Percentiles rank a stretch among this genome's conserved stretches.
Evolutionary conservation across 139 green algal genomes (phyloP).

Genomic region (Picochlorum sp.): DNA sequence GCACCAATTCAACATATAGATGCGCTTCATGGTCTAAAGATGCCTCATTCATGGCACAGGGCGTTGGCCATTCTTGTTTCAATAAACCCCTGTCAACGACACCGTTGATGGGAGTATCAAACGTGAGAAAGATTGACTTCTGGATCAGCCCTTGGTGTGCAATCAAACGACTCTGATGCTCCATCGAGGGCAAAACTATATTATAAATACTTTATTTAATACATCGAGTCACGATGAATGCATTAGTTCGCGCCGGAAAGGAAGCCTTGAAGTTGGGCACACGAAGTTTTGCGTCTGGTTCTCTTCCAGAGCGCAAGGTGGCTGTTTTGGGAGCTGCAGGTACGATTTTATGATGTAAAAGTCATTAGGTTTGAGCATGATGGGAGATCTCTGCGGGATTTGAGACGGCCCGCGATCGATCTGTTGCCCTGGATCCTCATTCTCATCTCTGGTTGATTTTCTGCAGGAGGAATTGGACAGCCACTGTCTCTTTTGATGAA

Average conservation of each 20-base stretch:
- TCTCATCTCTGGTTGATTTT: neutral
- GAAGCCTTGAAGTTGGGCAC: slow-evolving; percentile 15
- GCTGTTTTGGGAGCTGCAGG: slow-evolving; percentile 74
- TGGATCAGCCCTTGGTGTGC: too few species aligned
- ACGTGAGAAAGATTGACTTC: too few species aligned
- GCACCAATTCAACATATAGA: too few species aligned
- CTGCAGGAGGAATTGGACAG: slow-evolving; percentile 79
- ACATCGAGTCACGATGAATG: slow-evolving; percentile 24
- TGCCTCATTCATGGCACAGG: too few species aligned
- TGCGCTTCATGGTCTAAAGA: too few species aligned
- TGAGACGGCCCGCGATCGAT: neutral
- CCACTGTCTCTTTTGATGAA: slow-evolving; percentile 92
- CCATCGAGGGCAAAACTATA: neutral
- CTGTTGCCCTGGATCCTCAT: neutral
- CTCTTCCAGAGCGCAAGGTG: slow-evolving; percentile 60
- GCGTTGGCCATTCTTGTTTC: too few species aligned
- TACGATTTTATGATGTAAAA: slow-evolving; percentile 2
- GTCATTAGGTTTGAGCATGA: too few species aligned
- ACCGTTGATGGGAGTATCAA: too few species aligned
- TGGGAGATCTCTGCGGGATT: neutral
- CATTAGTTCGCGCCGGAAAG: slow-evolving; percentile 26
- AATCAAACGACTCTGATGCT: neutral
- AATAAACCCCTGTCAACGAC: too few species aligned
- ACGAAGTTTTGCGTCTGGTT: slow-evolving; percentile 18
- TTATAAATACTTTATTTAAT: slow-evolving; percentile 4